Evolutionary conservation across 148 eudicot species (phyloP), one percentile per base, ranked within the genome.

Genomic region (Spergularia marina): DNA sequence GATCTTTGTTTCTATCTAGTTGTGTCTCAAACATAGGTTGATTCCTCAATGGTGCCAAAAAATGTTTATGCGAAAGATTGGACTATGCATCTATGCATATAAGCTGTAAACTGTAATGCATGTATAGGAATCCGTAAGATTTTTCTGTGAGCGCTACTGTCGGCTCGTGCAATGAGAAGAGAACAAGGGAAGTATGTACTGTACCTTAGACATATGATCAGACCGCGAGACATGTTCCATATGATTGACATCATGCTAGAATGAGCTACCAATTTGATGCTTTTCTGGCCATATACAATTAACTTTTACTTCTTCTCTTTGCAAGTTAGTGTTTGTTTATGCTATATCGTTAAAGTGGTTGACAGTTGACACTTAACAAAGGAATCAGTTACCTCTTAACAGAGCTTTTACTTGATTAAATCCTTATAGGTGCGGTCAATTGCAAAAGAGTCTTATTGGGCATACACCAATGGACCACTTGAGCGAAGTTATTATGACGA

Each of bases 381-480:
- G 36, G 36, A 41, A n/a, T 36, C 36, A 10, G 57, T 61, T 62
- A 61, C 25, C 53, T 10, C 60, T 52, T 66, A 6, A 63, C 51
- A 51, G 70, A 68, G 23, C 14, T 21, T 17, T 63, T 49, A 49
- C 55, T 21, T 70, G 53, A 53, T 80, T 18, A 61, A 62, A 54
- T 83, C 69, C 40, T 78, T 58, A 57, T 80, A 95, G 99, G 96
- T 95, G 71, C 86, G 99, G 59, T 95, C 99, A 23, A 66, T 95
- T 30, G 99, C 91, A 76, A 93, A 96, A 80, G 99, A 92, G 85
- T 92, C 99, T 78, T 88, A 95, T 73, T 85, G 97, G 87, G 99
- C 97, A 76, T 92, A 90, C 82, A 90, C 89, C 75, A 91, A 91
- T 69, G 97, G 97, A 71, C 96, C 97, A 58, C 85, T 83, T 76